Base-by-base conservation (phyloP, 306 rosid genomes). In the Ceratonia siliqua region DNA sequence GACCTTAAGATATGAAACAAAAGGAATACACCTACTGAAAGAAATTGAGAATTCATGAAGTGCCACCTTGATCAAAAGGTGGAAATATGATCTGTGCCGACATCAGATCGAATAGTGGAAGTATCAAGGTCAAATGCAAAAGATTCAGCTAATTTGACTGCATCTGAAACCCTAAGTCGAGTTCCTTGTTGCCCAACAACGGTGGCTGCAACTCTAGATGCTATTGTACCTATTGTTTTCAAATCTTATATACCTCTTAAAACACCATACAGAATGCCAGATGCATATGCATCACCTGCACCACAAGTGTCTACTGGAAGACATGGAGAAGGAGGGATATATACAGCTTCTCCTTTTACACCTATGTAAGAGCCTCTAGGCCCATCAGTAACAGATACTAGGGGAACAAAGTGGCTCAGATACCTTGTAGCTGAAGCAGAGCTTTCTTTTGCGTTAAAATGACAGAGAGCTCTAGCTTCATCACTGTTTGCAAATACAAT, bases 121-220 rank as follows among this genome's bases (percentile, higher is more conserved):
- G 82, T 65, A 68, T 82, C 82, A 22, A 36, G 75, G 39, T 77
- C 77, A 78, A 78, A 86, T 21, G 86, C 33, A 53, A 88, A 89
- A 15, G 89, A 76, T 64, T 90, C 87, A 8, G 96, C 97, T 68
- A 91, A 84, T 53, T 87, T 79, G 54, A 79, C 85, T 22, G 98
- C 98, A 71, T 91, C 96, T 38, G 91, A 82, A 86, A 94, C 78
- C 55, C 90, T 32, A 52, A 94, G 92, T 36, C 98, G 83, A 14
- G 98, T 94, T 43, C 98, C 98, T 41, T 91, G 98, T 43, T 94
- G 98, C 43, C 90, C 93, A 5, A 94, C 98, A 42, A 94, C 98
- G 6, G 96, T 90, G 72, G 97, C 90, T 17, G 97, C 98, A 53
- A 90, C 89, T 82, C 86, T 88, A 30, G 97, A 77, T 43, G 97